A percentile compares a stretch with the other conserved stretches of the same genome.
Evolutionary conservation across 1,284 basidiomycete species (phyloP).

Genomic region (Cutaneotrichosporon curvatum): DNA sequence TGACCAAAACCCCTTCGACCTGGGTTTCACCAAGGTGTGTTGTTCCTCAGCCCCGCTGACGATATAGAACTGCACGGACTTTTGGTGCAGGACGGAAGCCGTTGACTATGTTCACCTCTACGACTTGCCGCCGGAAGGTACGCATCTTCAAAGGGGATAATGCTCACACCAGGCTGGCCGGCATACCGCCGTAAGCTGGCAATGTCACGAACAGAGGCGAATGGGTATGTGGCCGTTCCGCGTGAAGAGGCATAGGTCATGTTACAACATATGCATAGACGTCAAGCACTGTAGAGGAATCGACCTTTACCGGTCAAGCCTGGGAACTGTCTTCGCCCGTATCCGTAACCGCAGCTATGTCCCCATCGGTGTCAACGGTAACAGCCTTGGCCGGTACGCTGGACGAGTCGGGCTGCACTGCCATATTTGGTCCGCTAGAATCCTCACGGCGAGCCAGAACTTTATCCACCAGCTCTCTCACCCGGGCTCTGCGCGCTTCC

Average conservation of each 20-base stretch:
- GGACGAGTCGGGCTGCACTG: no score
- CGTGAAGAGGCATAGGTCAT: constrained; percentile 25
- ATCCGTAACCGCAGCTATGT: no score
- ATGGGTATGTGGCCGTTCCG: constrained; percentile 29
- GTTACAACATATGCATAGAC: background rate
- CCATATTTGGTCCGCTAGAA: no score
- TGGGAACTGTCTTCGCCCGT: no score
- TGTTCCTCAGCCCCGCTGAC: no score
- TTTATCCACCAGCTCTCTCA: no score
- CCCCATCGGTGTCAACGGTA: no score
- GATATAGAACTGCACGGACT: constrained; percentile 77
- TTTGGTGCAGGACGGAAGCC: constrained; percentile 80
- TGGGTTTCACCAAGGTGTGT: constrained; percentile 58
- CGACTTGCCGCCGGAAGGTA: constrained; percentile 75
- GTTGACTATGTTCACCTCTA: constrained; percentile 85
- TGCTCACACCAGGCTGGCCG: constrained; percentile 28
- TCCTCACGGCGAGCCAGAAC: no score
- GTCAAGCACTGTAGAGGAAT: no score
- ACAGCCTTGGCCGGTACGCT: no score
- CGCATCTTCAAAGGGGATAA: background rate
- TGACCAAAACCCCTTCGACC: constrained; percentile 85
- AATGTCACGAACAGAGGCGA: constrained; percentile 6
- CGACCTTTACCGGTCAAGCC: no score
- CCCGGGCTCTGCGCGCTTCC: no score
- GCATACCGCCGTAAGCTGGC: constrained; percentile 32